phyloP scores from a whole-genome alignment of 202 grass and related monocot species.

The Alloteropsis angusta region DNA sequence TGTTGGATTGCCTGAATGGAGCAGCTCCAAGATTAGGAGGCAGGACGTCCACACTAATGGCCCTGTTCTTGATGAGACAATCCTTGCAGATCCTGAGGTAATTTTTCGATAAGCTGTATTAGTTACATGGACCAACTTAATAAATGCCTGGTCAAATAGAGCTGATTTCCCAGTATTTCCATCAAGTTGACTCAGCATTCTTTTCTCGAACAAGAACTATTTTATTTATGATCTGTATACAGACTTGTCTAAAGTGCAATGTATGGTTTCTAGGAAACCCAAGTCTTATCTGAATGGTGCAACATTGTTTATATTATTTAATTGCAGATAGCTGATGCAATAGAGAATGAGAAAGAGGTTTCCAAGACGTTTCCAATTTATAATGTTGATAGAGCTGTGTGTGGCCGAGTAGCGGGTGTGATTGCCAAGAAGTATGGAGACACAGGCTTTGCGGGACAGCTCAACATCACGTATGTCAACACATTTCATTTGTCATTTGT shows the following conservation, averaged over 20 bases:
- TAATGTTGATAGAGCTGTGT: conserved; percentile 98
- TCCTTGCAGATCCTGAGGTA: conserved; percentile 89
- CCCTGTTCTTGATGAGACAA: conserved; percentile 79
- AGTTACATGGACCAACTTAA: conserved; percentile 11
- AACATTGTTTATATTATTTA: conserved; percentile 21
- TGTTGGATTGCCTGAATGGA: conserved; percentile 69
- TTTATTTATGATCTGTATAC: conserved; percentile 7
- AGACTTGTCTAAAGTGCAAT: conserved; percentile 2
- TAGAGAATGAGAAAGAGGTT: conserved; percentile 86
- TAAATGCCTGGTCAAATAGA: conserved; percentile 8
- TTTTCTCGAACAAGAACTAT: conserved; percentile 21
- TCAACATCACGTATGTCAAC: conserved; percentile 75
- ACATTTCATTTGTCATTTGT: conserved; percentile 1
- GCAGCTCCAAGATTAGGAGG: conserved; percentile 93
- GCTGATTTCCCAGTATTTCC: neutral
- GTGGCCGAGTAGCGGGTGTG: conserved; percentile 80
- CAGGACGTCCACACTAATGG: conserved; percentile 94
- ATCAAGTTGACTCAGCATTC: neutral
- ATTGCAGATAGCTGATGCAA: conserved; percentile 79
- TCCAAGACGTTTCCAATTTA: conserved; percentile 71
- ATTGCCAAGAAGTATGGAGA: conserved; percentile 99
- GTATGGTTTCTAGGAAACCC: neutral
- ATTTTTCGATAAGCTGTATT: conserved; percentile 22
- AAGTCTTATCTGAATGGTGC: neutral
- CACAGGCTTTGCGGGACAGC: conserved; percentile 83